Evolutionary conservation across 2,329 filamentous ascomycete genomes (phyloP), one percentile per base, ranked within the genome.

Genomic region (Leptographium flavum): DNA sequence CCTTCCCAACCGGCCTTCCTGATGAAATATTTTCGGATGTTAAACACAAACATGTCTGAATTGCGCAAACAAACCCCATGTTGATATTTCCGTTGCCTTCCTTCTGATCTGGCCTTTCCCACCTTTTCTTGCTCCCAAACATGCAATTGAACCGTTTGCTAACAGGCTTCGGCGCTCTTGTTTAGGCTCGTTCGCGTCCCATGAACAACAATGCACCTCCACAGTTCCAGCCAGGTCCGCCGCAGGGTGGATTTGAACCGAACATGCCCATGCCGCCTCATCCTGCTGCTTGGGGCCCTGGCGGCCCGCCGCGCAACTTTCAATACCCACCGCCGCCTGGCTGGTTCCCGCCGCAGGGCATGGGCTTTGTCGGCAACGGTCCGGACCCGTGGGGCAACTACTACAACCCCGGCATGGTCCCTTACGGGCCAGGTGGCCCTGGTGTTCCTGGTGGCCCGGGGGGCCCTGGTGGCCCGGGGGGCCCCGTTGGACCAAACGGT

Each of bases 31-130:
- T 82, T 75, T 75, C 87, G 88, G 88, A 94, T 94, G 86, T 92
- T 86, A 94, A 93, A 66, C 67, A 74, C 72, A 76, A 60, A 73
- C 71, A 76, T 76, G 74, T 79, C 81, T 82, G 83, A 83, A 83
- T 82, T 83, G 87, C 87, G 87, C 87, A 94, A 80, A 78, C 70
- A 87, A 50, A 82, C 71, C 54, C 74, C 75, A 70, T 94, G 88
- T 94, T 81, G 88, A 94, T 78, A 81, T 83, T 81, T 94, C 88
- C 87, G 88, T 94, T 95, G 88, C 87, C 88, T 95, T 95, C 88
- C 88, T 95, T 94, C 87, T 95, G 87, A 94, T 79, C 45, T 38
- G 44, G 47, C 41, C 17, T n/a, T n/a, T 21, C 21, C 32, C 28
- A 4, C 9, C 30, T n/a, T 36, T 22, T 33, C 3, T 25, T 25